A percentile compares a stretch with the other conserved stretches of the same genome.
phyloP scores from a whole-genome alignment of 495 filamentous ascomycete genomes.

The Aspergillus panamensis region DNA sequence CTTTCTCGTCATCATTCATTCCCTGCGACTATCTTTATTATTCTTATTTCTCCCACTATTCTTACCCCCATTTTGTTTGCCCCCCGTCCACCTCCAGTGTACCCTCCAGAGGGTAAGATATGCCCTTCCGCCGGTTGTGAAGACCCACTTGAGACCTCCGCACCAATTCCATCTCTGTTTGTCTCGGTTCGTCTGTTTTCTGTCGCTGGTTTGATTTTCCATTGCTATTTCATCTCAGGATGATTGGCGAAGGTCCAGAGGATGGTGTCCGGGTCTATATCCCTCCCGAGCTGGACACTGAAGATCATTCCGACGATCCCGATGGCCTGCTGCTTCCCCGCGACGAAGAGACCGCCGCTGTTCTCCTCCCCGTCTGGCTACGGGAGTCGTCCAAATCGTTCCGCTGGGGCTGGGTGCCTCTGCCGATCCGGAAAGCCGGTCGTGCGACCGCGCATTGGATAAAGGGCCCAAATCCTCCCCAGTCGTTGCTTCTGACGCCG shows the following conservation, averaged over 20 bases:
- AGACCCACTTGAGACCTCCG: conserved; percentile 21
- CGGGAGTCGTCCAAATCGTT: conserved; percentile 53
- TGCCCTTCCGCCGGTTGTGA: conserved; percentile 21
- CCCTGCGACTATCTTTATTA: conserved; percentile 7
- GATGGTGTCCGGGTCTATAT: conserved; percentile 36
- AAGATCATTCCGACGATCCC: conserved; percentile 39
- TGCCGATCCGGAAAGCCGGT: conserved; percentile 46
- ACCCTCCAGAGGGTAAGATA: not conserved
- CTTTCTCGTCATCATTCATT: conserved; percentile 11
- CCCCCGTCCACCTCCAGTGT: no score
- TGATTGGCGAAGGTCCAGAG: conserved; percentile 38
- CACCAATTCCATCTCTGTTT: conserved; percentile 15
- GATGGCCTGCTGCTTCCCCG: conserved; percentile 35
- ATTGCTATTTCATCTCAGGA: conserved; percentile 19
- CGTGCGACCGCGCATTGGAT: conserved; percentile 58
- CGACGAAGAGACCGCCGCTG: conserved; percentile 36
- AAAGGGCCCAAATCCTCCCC: conserved; percentile 65
- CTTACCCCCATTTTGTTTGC: not conserved
- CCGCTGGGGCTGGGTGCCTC: conserved; percentile 51
- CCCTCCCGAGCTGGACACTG: conserved; percentile 35
- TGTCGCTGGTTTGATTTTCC: conserved; percentile 13
- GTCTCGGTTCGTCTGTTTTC: conserved; percentile 10
- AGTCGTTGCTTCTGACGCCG: conserved; percentile 61
- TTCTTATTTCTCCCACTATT: conserved; percentile 10
- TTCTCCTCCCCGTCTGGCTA: conserved; percentile 48